Evolutionary conservation across 202 grass and related monocot genomes (phyloP), one percentile per base, ranked within the genome.

Genomic region (Musa balbisiana): DNA sequence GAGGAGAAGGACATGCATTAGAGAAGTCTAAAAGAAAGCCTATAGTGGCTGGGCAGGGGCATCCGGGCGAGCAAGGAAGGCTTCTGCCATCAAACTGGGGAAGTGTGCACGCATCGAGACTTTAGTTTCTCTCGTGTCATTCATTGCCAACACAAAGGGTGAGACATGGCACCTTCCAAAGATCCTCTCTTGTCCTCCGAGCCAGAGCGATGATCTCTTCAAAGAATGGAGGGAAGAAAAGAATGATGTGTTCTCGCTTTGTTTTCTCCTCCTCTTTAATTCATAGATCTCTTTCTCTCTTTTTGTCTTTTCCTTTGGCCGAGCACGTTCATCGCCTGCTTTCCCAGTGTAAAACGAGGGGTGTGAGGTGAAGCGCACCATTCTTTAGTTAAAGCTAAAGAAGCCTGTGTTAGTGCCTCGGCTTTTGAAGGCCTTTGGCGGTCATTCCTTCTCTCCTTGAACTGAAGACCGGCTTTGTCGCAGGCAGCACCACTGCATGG

Each of bases 161-260:
- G 79, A 79, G 74, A 71, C 67, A 82, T 81, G 84, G 84, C 79
- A 86, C 74, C 84, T 86, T 86, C 84, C 74, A 86, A 86, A 86
- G 84, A 86, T 86, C 76, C 84, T 86, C 68, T 53, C 79, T 86
- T 82, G 84, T 86, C 79, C 74, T 86, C 69, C 68, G 82, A 78
- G 78, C 63, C 66, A 55, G 25, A 15, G 60, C 51, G 29, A 17
- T 66, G 11, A 10, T 29, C 24, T 15, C 78, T 82, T 85, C 76
- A 78, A 85, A 26, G 14, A 55, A 56, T 29, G 15, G 43, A 53
- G 33, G 33, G 33, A 43, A 43, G 33, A 43, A 43, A 43, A 43
- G 33, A 43, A 43, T 0, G 33, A 43, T 33, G 11, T 73, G 67
- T 50, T 21, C 13, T 43, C 64, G 53, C 64, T 72, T 59, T 72